Conservation (phyloP, 768 basidiomycete species). For the Naganishia onofrii region DNA sequence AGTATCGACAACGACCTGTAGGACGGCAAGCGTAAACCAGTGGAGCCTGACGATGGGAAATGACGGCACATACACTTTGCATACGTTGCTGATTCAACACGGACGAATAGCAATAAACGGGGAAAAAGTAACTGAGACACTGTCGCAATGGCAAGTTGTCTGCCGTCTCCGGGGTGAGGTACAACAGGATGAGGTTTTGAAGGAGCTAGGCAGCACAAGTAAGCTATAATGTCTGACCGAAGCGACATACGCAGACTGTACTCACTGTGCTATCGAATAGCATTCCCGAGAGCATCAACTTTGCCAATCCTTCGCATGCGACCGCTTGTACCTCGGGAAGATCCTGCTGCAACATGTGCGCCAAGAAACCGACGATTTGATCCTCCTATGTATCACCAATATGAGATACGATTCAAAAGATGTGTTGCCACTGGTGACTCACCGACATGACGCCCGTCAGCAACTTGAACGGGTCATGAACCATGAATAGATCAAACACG, state of each 20-base stretch:
- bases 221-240: not conserved
- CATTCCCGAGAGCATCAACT: constrained; percentile 75
- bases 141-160: constrained; percentile 82
- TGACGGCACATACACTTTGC: constrained; percentile 58
- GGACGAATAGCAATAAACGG: constrained; percentile 79
- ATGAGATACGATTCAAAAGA: not conserved
- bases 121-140: constrained; percentile 81
- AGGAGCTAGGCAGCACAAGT: constrained; percentile 53
- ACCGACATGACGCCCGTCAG: constrained; percentile 46
- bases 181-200: constrained; percentile 60
- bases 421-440: constrained; percentile 22
- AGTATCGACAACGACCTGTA: constrained; percentile 68
- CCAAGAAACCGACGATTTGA: constrained; percentile 67
- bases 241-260: not conserved
- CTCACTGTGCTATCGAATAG: constrained; percentile 68
- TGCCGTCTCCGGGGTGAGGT: constrained; percentile 74
- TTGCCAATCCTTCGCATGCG: constrained; percentile 75
- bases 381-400: constrained; percentile 44
- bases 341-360: constrained; percentile 62
- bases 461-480: constrained; percentile 64
- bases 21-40: not conserved
- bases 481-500: constrained; percentile 81
- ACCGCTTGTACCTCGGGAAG: constrained; percentile 66
- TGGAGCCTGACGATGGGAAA: not conserved
- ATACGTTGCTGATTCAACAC: constrained; percentile 70